Base-by-base conservation (phyloP, 1,139 yeast species). In the Nakaseomyces sp. region DNA sequence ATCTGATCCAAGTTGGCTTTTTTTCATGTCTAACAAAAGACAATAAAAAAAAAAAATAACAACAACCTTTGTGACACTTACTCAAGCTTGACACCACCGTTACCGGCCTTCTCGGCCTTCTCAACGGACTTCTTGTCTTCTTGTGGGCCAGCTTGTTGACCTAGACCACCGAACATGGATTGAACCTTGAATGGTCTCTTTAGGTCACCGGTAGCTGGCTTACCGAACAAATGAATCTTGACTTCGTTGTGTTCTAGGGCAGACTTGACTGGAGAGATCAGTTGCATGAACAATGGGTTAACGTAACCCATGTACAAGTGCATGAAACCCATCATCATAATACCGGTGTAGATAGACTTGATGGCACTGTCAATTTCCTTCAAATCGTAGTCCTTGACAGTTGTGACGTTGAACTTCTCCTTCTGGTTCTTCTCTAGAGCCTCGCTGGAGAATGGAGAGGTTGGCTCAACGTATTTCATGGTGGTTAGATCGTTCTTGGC, bases 301-400 rank as follows among this genome's bases (percentile, higher is more conserved):
- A 97, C 87, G 76, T 87, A 93, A 70, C 88, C 85, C 95, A 93
- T 81, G 79, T 91, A 91, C 51, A 91, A 60, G 69, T 91, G 98
- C 97, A 91, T 89, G 79, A 91, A 85, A 28, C 83, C 96, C 93
- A 93, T 89, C 96, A 93, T 89, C 60, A 95, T 96, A 58, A 88
- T 67, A 51, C 95, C 86, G 54, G 93, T 84, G 74, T 83, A 81
- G 54, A 88, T 77, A 52, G 94, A 74, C 70, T 84, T 86, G 67
- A 89, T 76, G 51, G 87, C 81, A 43, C 76, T 49, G 64, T 84
- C 81, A 52, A 89, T 76, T 71, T 91, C 96, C 65, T 79, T 75
- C 64, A 87, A 75, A 67, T 91, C 99, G 71, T 91, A 93, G 58
- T 91, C 96, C 72, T 80, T 87, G 53, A 88, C 88, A 45, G 97